These are phyloP conservation scores for Pseudopyricularia cyperi DNA, from an alignment of 2,329 filamentous ascomycete genomes.

Conservation along the genomic window DNA sequence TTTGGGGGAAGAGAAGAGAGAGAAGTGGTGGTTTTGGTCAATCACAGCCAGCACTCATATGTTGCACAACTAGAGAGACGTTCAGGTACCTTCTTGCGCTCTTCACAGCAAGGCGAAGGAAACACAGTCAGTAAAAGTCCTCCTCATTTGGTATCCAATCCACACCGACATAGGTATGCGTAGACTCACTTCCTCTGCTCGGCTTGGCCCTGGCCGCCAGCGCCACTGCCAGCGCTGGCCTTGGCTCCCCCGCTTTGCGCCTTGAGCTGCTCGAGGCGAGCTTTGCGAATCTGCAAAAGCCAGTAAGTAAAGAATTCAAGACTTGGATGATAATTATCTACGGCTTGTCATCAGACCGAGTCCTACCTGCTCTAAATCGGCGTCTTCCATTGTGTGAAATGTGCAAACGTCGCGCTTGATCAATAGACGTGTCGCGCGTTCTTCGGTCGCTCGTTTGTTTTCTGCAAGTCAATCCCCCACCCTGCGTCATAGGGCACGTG, in stretches of 20 bases:
- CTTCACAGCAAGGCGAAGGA: constrained; percentile 13
- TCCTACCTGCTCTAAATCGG: constrained; percentile 23
- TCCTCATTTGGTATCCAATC: neutral
- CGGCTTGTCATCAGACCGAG: neutral
- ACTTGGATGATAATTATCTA: neutral
- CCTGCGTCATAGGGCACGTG: neutral
- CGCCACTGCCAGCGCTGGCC: constrained; percentile 30
- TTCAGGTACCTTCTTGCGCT: constrained; percentile 34
- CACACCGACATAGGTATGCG: no score
- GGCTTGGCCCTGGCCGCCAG: constrained; percentile 35
- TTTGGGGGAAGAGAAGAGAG: neutral
- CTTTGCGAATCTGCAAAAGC: constrained; percentile 62
- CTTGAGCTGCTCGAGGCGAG: constrained; percentile 87
- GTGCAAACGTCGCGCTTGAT: neutral
- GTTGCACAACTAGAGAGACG: no score
- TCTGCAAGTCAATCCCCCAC: neutral
- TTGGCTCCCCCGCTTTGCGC: constrained; percentile 44
- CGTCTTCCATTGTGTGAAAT: constrained; percentile 20
- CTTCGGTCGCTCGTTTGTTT: neutral
- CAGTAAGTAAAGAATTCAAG: neutral
- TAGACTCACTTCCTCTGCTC: constrained; percentile 54
- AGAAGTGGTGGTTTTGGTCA: neutral
- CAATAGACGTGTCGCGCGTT: neutral
- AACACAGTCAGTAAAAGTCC: neutral
- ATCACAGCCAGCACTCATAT: no score